Percentiles rank a stretch among this genome's conserved stretches.
Evolutionary conservation across 148 eudicot species (phyloP).

Genomic region (Persicaria tinctoria): DNA sequence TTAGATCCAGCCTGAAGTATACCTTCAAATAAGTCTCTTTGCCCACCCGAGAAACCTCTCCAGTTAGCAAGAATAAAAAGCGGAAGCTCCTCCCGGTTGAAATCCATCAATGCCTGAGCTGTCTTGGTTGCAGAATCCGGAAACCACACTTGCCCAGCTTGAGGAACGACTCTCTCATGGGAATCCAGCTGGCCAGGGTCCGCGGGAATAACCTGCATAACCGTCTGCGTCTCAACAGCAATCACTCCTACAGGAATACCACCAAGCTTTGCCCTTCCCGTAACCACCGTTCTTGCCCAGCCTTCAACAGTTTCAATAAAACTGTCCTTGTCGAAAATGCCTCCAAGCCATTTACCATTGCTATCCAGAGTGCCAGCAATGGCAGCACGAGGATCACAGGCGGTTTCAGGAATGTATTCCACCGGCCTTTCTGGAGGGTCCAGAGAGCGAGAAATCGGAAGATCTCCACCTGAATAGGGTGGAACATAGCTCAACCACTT

Average conservation of each 20-base stretch:
- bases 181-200: slow-evolving; percentile 99
- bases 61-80: slow-evolving; percentile 96
- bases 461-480: slow-evolving; percentile 65
- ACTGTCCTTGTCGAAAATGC: slow-evolving; percentile 84
- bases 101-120: slow-evolving; percentile 97
- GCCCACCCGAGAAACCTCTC: slow-evolving; percentile 99
- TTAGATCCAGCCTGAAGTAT: slow-evolving; percentile 97
- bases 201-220: slow-evolving; percentile 95
- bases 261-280: slow-evolving; percentile 97
- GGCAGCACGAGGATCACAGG: slow-evolving; percentile 95
- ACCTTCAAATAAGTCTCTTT: slow-evolving; percentile 95
- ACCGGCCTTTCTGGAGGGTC: slow-evolving; percentile 81
- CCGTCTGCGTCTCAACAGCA: slow-evolving; percentile 95
- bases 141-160: slow-evolving; percentile 99
- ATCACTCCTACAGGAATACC: slow-evolving; percentile 95
- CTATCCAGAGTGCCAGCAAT: slow-evolving; percentile 52
- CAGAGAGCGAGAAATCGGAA: slow-evolving; percentile 63
- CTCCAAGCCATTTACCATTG: slow-evolving; percentile 84
- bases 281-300: slow-evolving; percentile 98
- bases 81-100: slow-evolving; percentile 89
- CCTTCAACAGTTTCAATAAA: slow-evolving; percentile 93
- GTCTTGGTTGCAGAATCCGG: slow-evolving; percentile 98
- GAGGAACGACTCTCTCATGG: slow-evolving; percentile 94
- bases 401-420: slow-evolving; percentile 78
- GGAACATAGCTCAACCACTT: slow-evolving; percentile 96